Conservation (phyloP, 495 filamentous ascomycete genomes). For the Xylaria nigripes region DNA sequence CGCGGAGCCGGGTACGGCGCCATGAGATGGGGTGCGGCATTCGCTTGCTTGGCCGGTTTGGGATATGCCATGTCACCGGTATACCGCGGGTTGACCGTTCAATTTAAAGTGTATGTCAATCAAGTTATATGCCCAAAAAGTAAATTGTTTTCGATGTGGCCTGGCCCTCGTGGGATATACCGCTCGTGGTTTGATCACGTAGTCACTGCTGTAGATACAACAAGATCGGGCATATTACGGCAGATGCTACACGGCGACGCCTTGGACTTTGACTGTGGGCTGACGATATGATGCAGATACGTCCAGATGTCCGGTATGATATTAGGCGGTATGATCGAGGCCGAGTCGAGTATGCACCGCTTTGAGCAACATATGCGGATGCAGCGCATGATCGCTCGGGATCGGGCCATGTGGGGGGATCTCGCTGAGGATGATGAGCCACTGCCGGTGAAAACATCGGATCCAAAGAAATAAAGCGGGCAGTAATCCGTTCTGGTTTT, state of each 20-base stretch:
- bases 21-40: slow-evolving; percentile 55
- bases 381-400: slow-evolving; percentile 51
- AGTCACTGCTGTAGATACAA: not conserved
- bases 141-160: not conserved
- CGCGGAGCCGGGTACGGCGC: slow-evolving; percentile 54
- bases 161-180: not conserved
- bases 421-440: slow-evolving; percentile 25
- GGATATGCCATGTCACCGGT: slow-evolving; percentile 58
- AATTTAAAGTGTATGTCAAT: slow-evolving; percentile 72
- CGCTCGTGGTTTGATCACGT: not conserved
- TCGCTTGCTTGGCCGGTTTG: slow-evolving; percentile 46
- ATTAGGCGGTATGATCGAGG: slow-evolving; percentile 74
- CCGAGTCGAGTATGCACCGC: slow-evolving; percentile 62
- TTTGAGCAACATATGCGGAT: slow-evolving; percentile 58
- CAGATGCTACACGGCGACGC: not conserved
- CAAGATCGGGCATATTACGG: not conserved
- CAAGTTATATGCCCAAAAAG: not conserved
- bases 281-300: slow-evolving; percentile 42
- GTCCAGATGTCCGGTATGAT: slow-evolving; percentile 86
- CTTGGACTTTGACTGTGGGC: not conserved
- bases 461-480: slow-evolving; percentile 7
- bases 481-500: not conserved
- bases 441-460: not conserved
- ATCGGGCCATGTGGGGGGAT: slow-evolving; percentile 51
- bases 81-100: slow-evolving; percentile 73